Evolutionary conservation across 1,139 yeast genomes (phyloP).

Genomic region (Yamadazyma buinensis): DNA sequence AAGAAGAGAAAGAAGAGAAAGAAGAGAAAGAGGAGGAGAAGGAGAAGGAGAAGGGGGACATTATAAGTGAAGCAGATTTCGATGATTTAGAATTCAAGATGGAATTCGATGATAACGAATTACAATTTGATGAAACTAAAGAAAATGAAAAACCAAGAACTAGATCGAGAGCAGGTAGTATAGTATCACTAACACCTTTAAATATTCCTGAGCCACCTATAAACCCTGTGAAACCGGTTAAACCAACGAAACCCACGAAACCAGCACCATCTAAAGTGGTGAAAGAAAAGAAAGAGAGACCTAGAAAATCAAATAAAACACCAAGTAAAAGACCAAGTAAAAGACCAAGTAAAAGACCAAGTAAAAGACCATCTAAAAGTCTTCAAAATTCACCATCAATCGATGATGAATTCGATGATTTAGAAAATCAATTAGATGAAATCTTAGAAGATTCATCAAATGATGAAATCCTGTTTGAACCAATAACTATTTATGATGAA

Average conservation of each 20-base stretch:
- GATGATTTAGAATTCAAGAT: conserved; percentile 28
- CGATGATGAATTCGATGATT: conserved; percentile 43
- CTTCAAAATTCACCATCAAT: neutral
- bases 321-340: neutral
- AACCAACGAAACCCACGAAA: too few species aligned
- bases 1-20: neutral
- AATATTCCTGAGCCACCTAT: too few species aligned
- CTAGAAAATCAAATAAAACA: neutral
- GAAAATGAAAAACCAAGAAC: conserved; percentile 3
- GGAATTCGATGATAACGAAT: conserved; percentile 17
- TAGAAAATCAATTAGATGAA: conserved; percentile 44
- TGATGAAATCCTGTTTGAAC: conserved; percentile 12
- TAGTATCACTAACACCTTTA: neutral
- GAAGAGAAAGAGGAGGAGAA: neutral
- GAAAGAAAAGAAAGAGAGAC: neutral
- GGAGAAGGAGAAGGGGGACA: conserved; percentile 9
- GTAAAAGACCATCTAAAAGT: neutral
- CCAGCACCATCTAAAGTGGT: too few species aligned
- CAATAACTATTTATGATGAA: conserved; percentile 12
- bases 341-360: neutral
- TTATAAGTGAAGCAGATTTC: conserved; percentile 35
- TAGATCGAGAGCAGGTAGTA: conserved; percentile 4
- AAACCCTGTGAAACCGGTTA: neutral
- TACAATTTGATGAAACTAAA: conserved; percentile 13
- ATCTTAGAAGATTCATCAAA: conserved; percentile 28